phyloP scores from a whole-genome alignment of 139 green algal species.

The Chlamydomonas incerta region DNA sequence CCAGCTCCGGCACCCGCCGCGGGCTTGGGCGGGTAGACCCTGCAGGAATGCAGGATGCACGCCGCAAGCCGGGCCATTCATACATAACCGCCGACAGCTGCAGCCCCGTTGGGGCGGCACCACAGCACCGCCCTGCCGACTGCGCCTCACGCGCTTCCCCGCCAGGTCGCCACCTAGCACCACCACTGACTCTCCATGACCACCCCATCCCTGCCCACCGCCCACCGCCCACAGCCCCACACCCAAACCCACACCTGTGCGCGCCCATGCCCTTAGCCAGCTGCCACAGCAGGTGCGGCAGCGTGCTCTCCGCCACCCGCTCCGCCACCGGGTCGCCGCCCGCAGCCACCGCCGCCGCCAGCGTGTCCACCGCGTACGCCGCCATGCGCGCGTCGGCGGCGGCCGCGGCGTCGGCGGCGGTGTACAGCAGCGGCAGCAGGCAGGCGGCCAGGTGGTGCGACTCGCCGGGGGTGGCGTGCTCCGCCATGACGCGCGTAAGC shows the following conservation, averaged over 20 bases:
- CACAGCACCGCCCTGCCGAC: too few relatives aligned
- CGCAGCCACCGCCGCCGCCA: slow-evolving; percentile 20
- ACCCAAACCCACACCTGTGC: too few relatives aligned
- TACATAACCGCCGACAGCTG: too few relatives aligned
- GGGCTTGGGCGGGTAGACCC: not conserved
- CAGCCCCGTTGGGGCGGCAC: too few relatives aligned
- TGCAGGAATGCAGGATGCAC: too few relatives aligned
- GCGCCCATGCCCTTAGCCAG: slow-evolving; percentile 33
- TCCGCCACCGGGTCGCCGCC: slow-evolving; percentile 38
- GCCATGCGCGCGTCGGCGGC: slow-evolving; percentile 45
- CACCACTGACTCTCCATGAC: too few relatives aligned
- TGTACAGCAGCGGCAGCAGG: slow-evolving; percentile 76
- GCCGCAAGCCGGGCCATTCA: too few relatives aligned
- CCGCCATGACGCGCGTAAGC: slow-evolving; percentile 48
- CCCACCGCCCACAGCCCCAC: too few relatives aligned
- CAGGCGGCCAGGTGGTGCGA: slow-evolving; percentile 61
- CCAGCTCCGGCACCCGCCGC: not conserved
- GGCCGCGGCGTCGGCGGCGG: slow-evolving; percentile 75
- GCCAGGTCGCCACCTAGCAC: too few relatives aligned
- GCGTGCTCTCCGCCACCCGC: slow-evolving; percentile 15
- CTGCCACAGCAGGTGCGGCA: slow-evolving; percentile 53
- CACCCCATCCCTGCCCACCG: too few relatives aligned
- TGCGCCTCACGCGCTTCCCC: too few relatives aligned
- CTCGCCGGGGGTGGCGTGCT: slow-evolving; percentile 25
- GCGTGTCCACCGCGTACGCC: slow-evolving; percentile 47